Percentiles rank a stretch among this genome's conserved stretches.
These are phyloP conservation scores for Viola odorata DNA, from an alignment of 345 rosid genomes.

Conservation along the genomic window DNA sequence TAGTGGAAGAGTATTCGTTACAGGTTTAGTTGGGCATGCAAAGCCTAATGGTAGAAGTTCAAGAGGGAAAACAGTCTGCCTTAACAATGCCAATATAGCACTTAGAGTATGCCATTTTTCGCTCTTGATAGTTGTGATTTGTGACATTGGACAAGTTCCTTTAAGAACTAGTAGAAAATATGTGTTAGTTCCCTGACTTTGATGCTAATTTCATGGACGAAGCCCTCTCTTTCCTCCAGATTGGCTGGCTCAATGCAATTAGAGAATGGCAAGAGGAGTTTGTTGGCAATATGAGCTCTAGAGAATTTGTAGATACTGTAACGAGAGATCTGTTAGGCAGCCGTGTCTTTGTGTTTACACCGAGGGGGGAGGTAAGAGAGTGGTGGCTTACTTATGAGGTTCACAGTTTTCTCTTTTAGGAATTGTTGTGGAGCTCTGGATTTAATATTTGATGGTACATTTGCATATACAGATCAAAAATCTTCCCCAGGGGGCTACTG, in stretches of 20 bases:
- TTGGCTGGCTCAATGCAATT: slow-evolving; percentile 95
- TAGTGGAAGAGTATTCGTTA: slow-evolving; percentile 73
- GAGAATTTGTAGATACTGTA: slow-evolving; percentile 93
- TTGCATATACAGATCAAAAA: slow-evolving; percentile 66
- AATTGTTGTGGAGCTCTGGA: slow-evolving; percentile 6
- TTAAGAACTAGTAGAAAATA: slow-evolving; percentile 4
- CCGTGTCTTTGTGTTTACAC: slow-evolving; percentile 79
- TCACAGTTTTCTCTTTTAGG: too few relatives aligned
- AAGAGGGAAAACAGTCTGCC: slow-evolving; percentile 74
- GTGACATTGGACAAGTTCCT: slow-evolving; percentile 13
- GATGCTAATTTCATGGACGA: slow-evolving; percentile 21
- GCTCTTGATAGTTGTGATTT: slow-evolving; percentile 18
- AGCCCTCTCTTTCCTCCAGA: slow-evolving; percentile 20
- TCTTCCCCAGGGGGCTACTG: slow-evolving; percentile 91
- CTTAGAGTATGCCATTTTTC: slow-evolving; percentile 58
- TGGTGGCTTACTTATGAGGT: slow-evolving; percentile 30
- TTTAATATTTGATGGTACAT: slow-evolving; percentile 13
- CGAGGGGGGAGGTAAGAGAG: slow-evolving; percentile 27
- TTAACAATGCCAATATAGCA: slow-evolving; percentile 87
- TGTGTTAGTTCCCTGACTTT: slow-evolving; percentile 18
- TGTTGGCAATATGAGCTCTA: slow-evolving; percentile 98
- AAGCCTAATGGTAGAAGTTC: slow-evolving; percentile 57
- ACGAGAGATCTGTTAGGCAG: slow-evolving; percentile 93
- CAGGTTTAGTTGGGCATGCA: slow-evolving; percentile 72
- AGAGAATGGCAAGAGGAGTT: slow-evolving; percentile 99